Base-by-base conservation (phyloP, 2,329 filamentous ascomycete genomes). In the Fusarium phyllophilum region DNA sequence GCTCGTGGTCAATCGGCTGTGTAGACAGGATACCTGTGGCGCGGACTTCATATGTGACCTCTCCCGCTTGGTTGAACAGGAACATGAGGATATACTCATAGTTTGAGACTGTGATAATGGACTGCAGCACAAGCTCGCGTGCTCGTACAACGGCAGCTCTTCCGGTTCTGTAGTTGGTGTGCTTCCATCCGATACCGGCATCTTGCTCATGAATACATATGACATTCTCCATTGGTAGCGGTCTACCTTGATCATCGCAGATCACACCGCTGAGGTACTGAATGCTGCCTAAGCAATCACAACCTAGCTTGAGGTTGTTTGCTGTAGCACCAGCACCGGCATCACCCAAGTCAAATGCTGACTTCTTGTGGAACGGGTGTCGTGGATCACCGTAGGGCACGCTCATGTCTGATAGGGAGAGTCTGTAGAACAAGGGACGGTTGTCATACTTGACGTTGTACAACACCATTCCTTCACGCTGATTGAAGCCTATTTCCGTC, bases 321-420 rank as follows among this genome's bases (percentile, higher is more conserved):
- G 90, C 89, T 54, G 87, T 89, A 55, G 89, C 86, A 4, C 92
- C 92, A 31, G 90, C 89, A 10, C 92, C 92, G 15, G 88, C 90
- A 66, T 94, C 91, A 13, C 92, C 92, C 68, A 94, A 88, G 75
- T 94, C 92, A 74, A 94, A 94, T 0, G 92, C 92, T 57, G 90
- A 89, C 78, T 94, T 94, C 48, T 91, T 87, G 58, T 91, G 90
- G 78, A 89, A 93, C 0, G 91, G 91, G 1, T 86, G 83, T 5
- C 92, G 87, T 0, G 89, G 89, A 70, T 93, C 92, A 4, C 85
- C 90, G 72, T 94, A 94, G 0, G 91, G 91, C 0, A 93, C 90
- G 3, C 88, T 89, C 90, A 94, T 93, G 77, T 94, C 92, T 63
- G 89, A 89, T 59, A 93, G 86, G 56, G 89, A 89, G n/a, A 94